A percentile compares a stretch with the other conserved stretches of the same genome.
phyloP scores from a whole-genome alignment of 2,329 filamentous ascomycete genomes.

The Tolypocladium ovalisporum region DNA sequence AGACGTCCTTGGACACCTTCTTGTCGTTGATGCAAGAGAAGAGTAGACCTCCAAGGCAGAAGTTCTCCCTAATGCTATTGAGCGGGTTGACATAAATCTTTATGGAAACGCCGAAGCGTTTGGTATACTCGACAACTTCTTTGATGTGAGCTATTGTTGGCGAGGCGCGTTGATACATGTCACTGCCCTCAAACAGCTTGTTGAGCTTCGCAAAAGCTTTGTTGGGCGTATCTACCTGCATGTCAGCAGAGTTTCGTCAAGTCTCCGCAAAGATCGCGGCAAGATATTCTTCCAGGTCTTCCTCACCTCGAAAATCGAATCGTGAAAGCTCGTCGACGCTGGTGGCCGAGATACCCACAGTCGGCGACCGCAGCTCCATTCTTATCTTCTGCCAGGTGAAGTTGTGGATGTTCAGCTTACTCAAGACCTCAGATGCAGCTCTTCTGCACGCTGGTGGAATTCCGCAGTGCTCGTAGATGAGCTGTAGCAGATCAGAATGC shows the following conservation, averaged over 20 bases:
- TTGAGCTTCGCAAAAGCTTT: conserved; percentile 50
- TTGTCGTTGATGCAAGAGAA: conserved; percentile 87
- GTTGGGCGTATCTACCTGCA: conserved; percentile 34
- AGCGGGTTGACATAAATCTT: conserved; percentile 80
- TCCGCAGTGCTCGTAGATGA: conserved; percentile 84
- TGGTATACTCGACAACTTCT: conserved; percentile 65
- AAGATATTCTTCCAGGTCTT: neutral
- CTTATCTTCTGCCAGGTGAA: conserved; percentile 77
- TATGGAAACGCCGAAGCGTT: conserved; percentile 60
- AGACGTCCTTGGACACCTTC: conserved; percentile 65
- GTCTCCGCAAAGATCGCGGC: neutral
- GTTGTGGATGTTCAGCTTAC: conserved; percentile 73
- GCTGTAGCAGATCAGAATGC: conserved; percentile 74
- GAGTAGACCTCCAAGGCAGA: conserved; percentile 75
- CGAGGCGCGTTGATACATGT: conserved; percentile 63
- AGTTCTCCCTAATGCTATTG: conserved; percentile 81
- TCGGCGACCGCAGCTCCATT: conserved; percentile 68
- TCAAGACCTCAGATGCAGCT: conserved; percentile 71
- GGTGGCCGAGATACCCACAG: conserved; percentile 75
- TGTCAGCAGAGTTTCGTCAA: conserved; percentile 6
- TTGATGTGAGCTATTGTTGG: conserved; percentile 70
- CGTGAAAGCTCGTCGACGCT: conserved; percentile 81
- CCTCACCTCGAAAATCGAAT: conserved; percentile 76
- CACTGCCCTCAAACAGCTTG: conserved; percentile 48
- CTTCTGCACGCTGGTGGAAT: conserved; percentile 59